Evolutionary conservation across 2,329 filamentous ascomycete species (phyloP).

Genomic region (Fusarium austroafricanum): DNA sequence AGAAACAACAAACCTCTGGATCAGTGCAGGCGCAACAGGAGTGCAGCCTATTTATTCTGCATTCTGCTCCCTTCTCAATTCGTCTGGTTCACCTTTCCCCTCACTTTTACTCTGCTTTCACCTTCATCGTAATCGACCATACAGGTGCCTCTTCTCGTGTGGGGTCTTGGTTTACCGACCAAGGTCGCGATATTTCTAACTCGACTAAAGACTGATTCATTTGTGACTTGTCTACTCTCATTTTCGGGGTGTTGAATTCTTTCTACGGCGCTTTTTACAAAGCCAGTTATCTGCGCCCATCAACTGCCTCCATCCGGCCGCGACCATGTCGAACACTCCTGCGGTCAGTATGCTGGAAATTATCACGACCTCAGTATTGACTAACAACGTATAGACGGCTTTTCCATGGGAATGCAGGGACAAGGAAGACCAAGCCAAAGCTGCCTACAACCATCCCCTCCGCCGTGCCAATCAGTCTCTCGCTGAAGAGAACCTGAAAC

Average conservation of each 20-base stretch:
- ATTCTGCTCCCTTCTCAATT: background rate
- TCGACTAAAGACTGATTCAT: background rate
- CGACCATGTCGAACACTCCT: slow-evolving; percentile 36
- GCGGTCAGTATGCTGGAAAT: slow-evolving; percentile 31
- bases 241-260: background rate
- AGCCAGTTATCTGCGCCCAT: slow-evolving; percentile 7
- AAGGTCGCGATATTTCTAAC: slow-evolving; percentile 1
- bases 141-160: background rate
- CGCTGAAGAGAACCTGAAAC: slow-evolving; percentile 60
- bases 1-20: slow-evolving; percentile 23
- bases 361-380: background rate
- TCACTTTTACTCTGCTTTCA: background rate
- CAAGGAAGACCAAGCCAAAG: slow-evolving; percentile 62
- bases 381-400: slow-evolving; percentile 43
- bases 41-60: slow-evolving; percentile 32
- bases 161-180: slow-evolving; percentile 1
- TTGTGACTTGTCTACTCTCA: background rate
- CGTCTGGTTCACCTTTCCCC: background rate
- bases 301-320: slow-evolving; percentile 13
- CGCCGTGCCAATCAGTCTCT: slow-evolving; percentile 60
- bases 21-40: slow-evolving; percentile 36
- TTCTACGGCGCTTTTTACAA: slow-evolving; percentile 12
- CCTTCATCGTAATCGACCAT: background rate
- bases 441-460: slow-evolving; percentile 61
- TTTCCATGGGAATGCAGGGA: slow-evolving; percentile 65